Base-by-base conservation (phyloP, 306 rosid species). In the Aeschynomene evenia region DNA sequence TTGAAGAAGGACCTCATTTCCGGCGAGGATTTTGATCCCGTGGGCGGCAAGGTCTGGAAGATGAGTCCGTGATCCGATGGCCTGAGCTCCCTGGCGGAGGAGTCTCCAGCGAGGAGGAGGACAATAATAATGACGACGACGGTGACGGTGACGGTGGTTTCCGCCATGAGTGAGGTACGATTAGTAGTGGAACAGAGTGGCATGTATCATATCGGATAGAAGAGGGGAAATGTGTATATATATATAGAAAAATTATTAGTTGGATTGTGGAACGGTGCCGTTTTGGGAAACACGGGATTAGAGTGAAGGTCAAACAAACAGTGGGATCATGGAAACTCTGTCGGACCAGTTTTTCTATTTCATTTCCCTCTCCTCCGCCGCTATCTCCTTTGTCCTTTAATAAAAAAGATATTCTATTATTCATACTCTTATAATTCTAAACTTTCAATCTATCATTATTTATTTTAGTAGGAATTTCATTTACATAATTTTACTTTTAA, bases 61-160 rank as follows among this genome's bases (percentile, higher is more conserved):
- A 48, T 73, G 14, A 94, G 83, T 2, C 98, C 97, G 77, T 94
- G 98, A n/a, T 88, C 82, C 12, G 97, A 82, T 19, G 98, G 98
- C 33, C 97, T 86, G 65, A 93, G 88, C 76, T 92, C 98, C 55
- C 73, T 73, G 23, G 82, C 83, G 24, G 74, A 52, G 62, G 89
- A 80, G 15, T 23, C 51, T 23, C 82, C 86, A 26, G 84, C 61
- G 68, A 88, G 50, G 59, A 71, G 4, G 45, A 83, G 61, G 0
- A 21, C 15, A 66, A 66, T 0, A 66, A 66, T 0, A 4, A 77
- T 12, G 60, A 65, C 12, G 45, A 51, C 59, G 60, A 71, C 16
- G 16, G 53, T 6, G 24, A 55, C 16, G 6, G 7, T 2, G 8
- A 60, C 4, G 15, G 63, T 20, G 56, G 64, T 12, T 15, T 18